Conservation (phyloP, 306 rosid genomes). For the Styphnolobium japonicum region DNA sequence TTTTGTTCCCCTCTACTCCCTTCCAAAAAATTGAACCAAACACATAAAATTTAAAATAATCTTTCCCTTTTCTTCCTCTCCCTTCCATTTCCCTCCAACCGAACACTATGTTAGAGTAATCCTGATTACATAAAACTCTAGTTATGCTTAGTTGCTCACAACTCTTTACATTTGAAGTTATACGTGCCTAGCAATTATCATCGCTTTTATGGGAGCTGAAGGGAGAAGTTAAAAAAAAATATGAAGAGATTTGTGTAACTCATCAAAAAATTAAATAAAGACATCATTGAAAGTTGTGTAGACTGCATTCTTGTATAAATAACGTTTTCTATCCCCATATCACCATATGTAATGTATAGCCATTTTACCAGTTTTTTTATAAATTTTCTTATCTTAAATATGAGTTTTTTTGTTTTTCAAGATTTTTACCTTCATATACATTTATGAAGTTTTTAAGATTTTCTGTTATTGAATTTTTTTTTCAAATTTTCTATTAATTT, state of each 20-base stretch:
- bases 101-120: neutral
- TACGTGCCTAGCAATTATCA: neutral
- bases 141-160: neutral
- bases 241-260: neutral
- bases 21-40: no score
- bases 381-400: no score
- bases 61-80: no score
- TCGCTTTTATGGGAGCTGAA: neutral
- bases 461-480: no score
- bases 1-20: no score
- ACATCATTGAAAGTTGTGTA: neutral
- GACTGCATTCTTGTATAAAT: neutral
- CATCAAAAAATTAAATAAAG: neutral
- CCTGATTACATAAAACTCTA: neutral
- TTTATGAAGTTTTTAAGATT: no score
- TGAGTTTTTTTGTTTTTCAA: no score
- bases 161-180: neutral
- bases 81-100: no score
- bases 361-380: no score
- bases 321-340: neutral
- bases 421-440: no score
- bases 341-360: neutral
- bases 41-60: no score
- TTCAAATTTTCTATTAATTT: no score
- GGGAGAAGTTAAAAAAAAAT: neutral